Evolutionary conservation across 2,329 filamentous ascomycete genomes (phyloP).

Genomic region (Fusarium subglutinans): DNA sequence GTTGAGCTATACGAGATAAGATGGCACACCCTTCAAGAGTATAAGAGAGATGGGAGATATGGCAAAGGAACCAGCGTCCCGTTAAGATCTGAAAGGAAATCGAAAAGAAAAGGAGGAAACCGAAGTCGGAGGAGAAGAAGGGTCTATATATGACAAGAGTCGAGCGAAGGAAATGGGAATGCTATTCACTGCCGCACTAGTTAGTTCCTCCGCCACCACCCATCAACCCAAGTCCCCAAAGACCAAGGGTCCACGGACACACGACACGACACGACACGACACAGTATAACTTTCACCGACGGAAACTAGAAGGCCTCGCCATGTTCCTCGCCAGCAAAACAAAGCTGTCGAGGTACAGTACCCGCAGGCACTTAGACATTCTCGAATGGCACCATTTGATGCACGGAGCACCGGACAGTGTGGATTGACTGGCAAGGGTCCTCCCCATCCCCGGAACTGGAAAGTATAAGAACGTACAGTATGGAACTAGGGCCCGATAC

Average conservation of each 20-base stretch:
- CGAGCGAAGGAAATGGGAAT: conserved; percentile 2
- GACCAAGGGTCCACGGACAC: conserved; percentile 1
- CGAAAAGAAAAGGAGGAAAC: not conserved
- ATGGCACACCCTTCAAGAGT: not conserved
- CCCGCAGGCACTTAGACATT: conserved; percentile 7
- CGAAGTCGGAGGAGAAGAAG: conserved; percentile 20
- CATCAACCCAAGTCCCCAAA: not conserved
- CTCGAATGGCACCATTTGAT: conserved; percentile 24
- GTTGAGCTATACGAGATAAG: not conserved
- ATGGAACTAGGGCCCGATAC: conserved; percentile 6
- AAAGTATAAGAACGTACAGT: conserved; percentile 22
- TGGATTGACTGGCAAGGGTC: conserved; percentile 29
- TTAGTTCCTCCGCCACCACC: conserved; percentile 5
- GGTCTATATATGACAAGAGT: conserved; percentile 27
- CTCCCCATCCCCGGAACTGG: conserved; percentile 23
- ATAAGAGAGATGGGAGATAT: not conserved
- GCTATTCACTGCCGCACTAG: conserved; percentile 7
- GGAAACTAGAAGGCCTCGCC: conserved; percentile 20
- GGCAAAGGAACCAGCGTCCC: conserved; percentile 1
- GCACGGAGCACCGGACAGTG: conserved; percentile 25
- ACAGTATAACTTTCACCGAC: conserved; percentile 17
- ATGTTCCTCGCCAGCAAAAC: conserved; percentile 9
- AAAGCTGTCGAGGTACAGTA: conserved; percentile 13
- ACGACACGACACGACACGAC: not conserved
- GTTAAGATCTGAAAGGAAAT: not conserved